phyloP scores from a whole-genome alignment of 1,284 basidiomycete species.

The Cutaneotrichosporon mucoides region DNA sequence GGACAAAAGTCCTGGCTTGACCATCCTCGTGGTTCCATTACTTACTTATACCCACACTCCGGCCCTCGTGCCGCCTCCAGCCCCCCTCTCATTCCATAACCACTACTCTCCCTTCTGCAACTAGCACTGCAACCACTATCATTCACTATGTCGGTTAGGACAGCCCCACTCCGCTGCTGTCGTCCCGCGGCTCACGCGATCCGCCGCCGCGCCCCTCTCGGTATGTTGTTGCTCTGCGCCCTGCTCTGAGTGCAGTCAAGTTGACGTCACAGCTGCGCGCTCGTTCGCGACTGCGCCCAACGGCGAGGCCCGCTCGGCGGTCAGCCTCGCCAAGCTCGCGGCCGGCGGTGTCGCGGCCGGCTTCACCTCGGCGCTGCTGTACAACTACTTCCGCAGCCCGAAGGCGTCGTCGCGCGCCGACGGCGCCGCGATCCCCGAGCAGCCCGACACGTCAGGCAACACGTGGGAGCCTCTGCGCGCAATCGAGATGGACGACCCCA shows the following conservation, averaged over 20 bases:
- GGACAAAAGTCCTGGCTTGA: too few relatives aligned
- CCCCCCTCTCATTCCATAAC: too few relatives aligned
- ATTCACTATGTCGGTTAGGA: background rate
- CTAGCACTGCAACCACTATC: background rate
- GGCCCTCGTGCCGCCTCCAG: too few relatives aligned
- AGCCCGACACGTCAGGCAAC: constrained; percentile 31
- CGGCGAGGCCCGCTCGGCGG: background rate
- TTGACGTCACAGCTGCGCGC: constrained; percentile 7
- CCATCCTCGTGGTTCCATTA: too few relatives aligned
- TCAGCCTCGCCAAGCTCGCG: constrained; percentile 4
- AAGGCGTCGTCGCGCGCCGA: constrained; percentile 15
- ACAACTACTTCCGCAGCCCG: constrained; percentile 5
- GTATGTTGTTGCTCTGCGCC: background rate
- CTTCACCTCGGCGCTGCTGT: constrained; percentile 8
- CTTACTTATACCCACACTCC: too few relatives aligned
- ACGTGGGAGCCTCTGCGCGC: constrained; percentile 39
- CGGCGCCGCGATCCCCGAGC: constrained; percentile 31
- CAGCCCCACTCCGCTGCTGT: constrained; percentile 7
- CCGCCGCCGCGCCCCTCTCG: constrained; percentile 6
- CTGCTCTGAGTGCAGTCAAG: background rate
- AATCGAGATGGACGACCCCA: constrained; percentile 44
- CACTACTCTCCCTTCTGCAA: too few relatives aligned
- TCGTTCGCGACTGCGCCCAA: constrained; percentile 5
- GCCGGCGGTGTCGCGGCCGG: constrained; percentile 10
- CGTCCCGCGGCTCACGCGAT: constrained; percentile 6